Conservation (phyloP, 495 filamentous ascomycete species). For the Aspergillus campestris region DNA sequence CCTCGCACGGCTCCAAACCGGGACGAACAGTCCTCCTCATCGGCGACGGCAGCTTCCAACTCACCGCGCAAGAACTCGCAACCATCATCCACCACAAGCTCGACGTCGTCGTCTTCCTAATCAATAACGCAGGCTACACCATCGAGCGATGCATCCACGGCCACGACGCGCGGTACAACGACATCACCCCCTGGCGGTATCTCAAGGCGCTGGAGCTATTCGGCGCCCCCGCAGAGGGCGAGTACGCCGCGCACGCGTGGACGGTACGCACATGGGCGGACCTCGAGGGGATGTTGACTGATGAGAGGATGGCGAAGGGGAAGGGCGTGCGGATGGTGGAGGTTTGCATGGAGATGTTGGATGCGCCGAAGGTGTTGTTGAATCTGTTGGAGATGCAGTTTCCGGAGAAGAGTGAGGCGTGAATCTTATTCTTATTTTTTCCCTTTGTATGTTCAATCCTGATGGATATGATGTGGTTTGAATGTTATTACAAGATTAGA, state of each 20-base stretch:
- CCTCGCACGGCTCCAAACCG: conserved; percentile 2
- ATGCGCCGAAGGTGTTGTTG: conserved; percentile 16
- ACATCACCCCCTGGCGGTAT: conserved; percentile 57
- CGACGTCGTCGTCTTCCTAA: conserved; percentile 63
- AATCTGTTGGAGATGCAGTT: conserved; percentile 4
- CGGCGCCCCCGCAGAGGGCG: conserved; percentile 16
- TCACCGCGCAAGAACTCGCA: conserved; percentile 66
- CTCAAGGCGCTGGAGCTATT: conserved; percentile 24
- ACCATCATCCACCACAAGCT: conserved; percentile 63
- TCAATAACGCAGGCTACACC: conserved; percentile 65
- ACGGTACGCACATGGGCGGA: conserved; percentile 10
- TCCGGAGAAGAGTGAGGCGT: too few species aligned
- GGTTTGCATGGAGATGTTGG: conserved; percentile 22
- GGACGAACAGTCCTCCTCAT: conserved; percentile 55
- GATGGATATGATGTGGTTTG: too few species aligned
- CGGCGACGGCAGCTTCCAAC: conserved; percentile 73
- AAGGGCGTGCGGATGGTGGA: conserved; percentile 31
- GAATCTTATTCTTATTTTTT: too few species aligned
- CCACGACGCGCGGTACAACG: conserved; percentile 60
- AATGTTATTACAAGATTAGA: too few species aligned
- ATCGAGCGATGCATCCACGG: conserved; percentile 68
- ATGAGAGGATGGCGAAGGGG: conserved; percentile 17
- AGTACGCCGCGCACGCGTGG: conserved; percentile 2
- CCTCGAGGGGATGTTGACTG: conserved; percentile 8
- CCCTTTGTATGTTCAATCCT: too few species aligned